Evolutionary conservation across 768 basidiomycete genomes (phyloP).

Genomic region (Favolaschia claudopus): DNA sequence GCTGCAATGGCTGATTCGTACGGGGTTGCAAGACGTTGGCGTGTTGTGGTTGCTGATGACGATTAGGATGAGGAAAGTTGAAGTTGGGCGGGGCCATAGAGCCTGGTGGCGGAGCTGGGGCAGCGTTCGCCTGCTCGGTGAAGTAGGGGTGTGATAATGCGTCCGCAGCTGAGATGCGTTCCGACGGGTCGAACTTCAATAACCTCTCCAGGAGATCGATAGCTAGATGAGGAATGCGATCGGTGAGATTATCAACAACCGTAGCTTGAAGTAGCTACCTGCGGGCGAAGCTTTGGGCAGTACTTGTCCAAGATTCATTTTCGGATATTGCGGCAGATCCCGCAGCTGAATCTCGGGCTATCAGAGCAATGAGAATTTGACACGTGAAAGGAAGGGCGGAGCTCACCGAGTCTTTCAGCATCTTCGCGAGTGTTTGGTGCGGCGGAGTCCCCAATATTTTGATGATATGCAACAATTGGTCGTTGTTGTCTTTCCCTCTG

Average conservation of each 20-base stretch:
- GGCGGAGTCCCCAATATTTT: constrained; percentile 95
- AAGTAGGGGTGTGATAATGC: constrained; percentile 95
- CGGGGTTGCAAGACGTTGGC: constrained; percentile 15
- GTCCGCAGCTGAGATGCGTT: constrained; percentile 90
- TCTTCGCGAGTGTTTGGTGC: constrained; percentile 87
- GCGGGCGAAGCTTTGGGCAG: constrained; percentile 82
- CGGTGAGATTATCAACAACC: background rate
- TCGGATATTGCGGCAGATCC: constrained; percentile 85
- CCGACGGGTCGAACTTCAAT: constrained; percentile 94
- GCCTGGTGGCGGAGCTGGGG: constrained; percentile 53
- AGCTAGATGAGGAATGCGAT: constrained; percentile 58
- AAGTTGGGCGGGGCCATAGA: constrained; percentile 75
- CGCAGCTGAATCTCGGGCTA: constrained; percentile 87
- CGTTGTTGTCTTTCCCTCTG: constrained; percentile 95
- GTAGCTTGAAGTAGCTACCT: background rate
- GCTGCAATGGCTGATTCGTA: constrained; percentile 6
- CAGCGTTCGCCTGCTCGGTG: constrained; percentile 56
- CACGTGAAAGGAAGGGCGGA: background rate
- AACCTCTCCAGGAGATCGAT: constrained; percentile 93
- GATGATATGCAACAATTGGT: constrained; percentile 97
- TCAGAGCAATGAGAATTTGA: background rate
- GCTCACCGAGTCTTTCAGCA: constrained; percentile 86
- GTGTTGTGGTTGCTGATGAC: constrained; percentile 34
- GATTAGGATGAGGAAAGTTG: constrained; percentile 72
- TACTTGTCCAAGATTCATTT: constrained; percentile 83